Percentiles rank a stretch among this genome's conserved stretches.
Conservation (phyloP, 2,329 filamentous ascomycete genomes). For the Calonectria hongkongensis region DNA sequence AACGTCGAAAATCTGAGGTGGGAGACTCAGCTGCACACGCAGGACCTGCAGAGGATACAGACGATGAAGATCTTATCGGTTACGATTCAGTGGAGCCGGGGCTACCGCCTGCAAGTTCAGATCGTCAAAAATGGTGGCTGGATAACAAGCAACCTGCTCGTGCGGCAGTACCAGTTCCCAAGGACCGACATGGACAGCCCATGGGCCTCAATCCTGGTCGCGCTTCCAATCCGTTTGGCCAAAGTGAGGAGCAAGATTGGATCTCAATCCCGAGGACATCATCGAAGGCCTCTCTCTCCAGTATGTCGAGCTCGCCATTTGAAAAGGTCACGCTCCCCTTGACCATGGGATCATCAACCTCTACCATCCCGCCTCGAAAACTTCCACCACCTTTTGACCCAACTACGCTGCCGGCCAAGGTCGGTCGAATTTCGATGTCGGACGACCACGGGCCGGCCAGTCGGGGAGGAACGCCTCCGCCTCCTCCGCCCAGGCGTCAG, state of each 20-base stretch:
- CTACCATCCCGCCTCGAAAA: conserved; percentile 68
- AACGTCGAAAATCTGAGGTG: conserved; percentile 79
- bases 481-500: conserved; percentile 67
- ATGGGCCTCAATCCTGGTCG: conserved; percentile 83
- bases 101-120: conserved; percentile 80
- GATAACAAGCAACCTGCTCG: conserved; percentile 84
- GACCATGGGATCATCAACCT: conserved; percentile 66
- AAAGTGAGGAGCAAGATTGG: conserved; percentile 89
- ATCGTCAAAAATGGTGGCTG: conserved; percentile 82
- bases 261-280: conserved; percentile 76
- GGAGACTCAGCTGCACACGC: conserved; percentile 77
- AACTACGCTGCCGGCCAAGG: conserved; percentile 66
- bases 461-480: conserved; percentile 64
- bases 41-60: conserved; percentile 71
- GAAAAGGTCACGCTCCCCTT: conserved; percentile 74
- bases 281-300: conserved; percentile 73
- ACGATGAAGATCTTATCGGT: conserved; percentile 87
- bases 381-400: conserved; percentile 72
- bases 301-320: conserved; percentile 76
- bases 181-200: conserved; percentile 67
- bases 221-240: conserved; percentile 87
- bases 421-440: conserved; percentile 64
- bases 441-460: conserved; percentile 60
- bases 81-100: conserved; percentile 90
- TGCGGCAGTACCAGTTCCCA: conserved; percentile 81